phyloP scores from a whole-genome alignment of 345 rosid genomes.

The Heritiera littoralis region DNA sequence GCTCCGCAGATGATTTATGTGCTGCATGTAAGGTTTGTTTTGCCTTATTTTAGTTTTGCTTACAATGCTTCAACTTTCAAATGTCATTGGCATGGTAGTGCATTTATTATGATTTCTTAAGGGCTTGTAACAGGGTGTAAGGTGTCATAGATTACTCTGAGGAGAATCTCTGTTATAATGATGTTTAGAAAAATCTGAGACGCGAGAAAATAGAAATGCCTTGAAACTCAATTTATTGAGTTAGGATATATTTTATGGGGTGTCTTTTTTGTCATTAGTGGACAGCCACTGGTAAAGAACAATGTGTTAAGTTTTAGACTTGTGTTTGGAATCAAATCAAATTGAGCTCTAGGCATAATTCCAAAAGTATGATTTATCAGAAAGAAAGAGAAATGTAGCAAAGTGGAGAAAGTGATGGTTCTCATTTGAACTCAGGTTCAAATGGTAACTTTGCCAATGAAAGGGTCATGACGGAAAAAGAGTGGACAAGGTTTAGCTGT shows the following conservation, averaged over 20 bases:
- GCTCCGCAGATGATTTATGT: constrained; percentile 53
- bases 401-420: neutral
- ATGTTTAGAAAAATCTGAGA: neutral
- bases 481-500: neutral
- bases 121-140: neutral
- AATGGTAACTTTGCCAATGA: neutral
- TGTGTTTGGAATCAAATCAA: neutral
- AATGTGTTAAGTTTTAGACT: neutral
- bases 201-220: neutral
- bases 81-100: neutral
- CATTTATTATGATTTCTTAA: neutral
- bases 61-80: neutral
- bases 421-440: neutral
- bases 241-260: neutral
- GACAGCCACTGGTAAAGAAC: neutral
- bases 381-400: neutral
- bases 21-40: constrained; percentile 79
- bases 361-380: neutral
- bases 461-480: neutral
- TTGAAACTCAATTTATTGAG: neutral
- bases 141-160: neutral
- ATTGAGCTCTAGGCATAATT: neutral
- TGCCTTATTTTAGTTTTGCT: constrained; percentile 18
- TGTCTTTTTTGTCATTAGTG: neutral
- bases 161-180: constrained; percentile 11